A percentile compares a stretch with the other conserved stretches of the same genome.
Evolutionary conservation across 208 protist genomes (phyloP).

Genomic region (Strigomonas oncopelti): DNA sequence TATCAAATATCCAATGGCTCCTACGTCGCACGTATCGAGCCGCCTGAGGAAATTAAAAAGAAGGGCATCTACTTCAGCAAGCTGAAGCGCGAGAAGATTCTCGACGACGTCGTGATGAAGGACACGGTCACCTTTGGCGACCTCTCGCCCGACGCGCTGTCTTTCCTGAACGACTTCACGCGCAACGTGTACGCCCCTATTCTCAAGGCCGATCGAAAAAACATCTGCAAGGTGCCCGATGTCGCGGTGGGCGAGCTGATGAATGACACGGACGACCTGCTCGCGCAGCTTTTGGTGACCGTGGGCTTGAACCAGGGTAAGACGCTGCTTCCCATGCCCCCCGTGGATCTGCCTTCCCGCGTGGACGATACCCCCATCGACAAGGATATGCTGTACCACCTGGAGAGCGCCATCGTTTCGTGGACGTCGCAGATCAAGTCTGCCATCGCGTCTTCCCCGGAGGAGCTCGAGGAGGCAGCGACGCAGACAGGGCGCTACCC

Average conservation of each 20-base stretch:
- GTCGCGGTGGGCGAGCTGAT: slow-evolving; percentile 92
- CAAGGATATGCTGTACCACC: slow-evolving; percentile 87
- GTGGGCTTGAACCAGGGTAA: slow-evolving; percentile 90
- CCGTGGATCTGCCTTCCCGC: slow-evolving; percentile 74
- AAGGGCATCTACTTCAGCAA: slow-evolving; percentile 92
- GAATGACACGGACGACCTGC: slow-evolving; percentile 83
- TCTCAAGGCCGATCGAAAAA: slow-evolving; percentile 79
- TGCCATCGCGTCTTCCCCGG: slow-evolving; percentile 82
- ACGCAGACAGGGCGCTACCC: slow-evolving; percentile 69
- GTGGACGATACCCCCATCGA: slow-evolving; percentile 77
- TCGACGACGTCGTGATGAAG: slow-evolving; percentile 83
- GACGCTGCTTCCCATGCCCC: slow-evolving; percentile 91
- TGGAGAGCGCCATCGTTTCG: slow-evolving; percentile 90
- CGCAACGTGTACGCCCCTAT: slow-evolving; percentile 87
- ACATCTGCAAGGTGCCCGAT: slow-evolving; percentile 87
- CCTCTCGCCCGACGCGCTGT: slow-evolving; percentile 60
- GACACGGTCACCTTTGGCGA: slow-evolving; percentile 85
- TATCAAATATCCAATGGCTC: slow-evolving; percentile 70
- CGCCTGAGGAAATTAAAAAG: slow-evolving; percentile 86
- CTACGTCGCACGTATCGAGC: slow-evolving; percentile 81
- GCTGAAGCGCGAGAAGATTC: slow-evolving; percentile 88
- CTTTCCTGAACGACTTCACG: slow-evolving; percentile 71
- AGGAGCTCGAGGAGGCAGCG: slow-evolving; percentile 73
- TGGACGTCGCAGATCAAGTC: slow-evolving; percentile 92
- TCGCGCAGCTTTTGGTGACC: slow-evolving; percentile 87